phyloP scores from a whole-genome alignment of 441 rosid species.

The Rhodomyrtus psidioides region DNA sequence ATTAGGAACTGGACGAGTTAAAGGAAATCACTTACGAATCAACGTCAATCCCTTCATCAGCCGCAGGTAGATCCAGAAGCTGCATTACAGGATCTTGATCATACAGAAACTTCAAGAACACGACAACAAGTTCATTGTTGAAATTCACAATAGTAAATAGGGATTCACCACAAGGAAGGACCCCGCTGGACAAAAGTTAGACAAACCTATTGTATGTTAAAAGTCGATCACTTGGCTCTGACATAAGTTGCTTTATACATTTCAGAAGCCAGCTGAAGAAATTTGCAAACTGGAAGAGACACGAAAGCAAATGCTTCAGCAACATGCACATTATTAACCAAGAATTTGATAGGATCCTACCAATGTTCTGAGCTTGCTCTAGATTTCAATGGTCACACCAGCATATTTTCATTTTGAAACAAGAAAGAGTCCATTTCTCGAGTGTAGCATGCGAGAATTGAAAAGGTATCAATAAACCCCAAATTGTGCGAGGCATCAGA shows the following conservation, averaged over 20 bases:
- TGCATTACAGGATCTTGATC: constrained; percentile 93
- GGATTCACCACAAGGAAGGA: background rate
- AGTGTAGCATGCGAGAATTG: background rate
- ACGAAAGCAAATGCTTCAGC: constrained; percentile 8
- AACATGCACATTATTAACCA: background rate
- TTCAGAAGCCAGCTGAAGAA: constrained; percentile 93
- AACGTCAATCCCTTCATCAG: constrained; percentile 45
- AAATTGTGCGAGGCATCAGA: background rate
- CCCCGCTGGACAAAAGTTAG: background rate
- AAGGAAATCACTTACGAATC: constrained; percentile 51
- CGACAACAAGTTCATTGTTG: constrained; percentile 79
- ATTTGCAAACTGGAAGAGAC: constrained; percentile 64
- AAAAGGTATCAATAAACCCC: background rate
- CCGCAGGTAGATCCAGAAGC: constrained; percentile 59
- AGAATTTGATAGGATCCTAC: background rate
- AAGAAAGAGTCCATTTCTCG: background rate
- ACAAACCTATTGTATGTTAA: constrained; percentile 65
- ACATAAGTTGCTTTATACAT: constrained; percentile 85
- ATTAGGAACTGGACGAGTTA: background rate
- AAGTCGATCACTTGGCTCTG: constrained; percentile 89
- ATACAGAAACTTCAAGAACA: constrained; percentile 86
- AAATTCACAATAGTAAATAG: constrained; percentile 16
- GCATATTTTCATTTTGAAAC: background rate
- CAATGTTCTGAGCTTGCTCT: background rate
- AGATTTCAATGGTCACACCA: background rate